Evolutionary conservation across 2,329 filamentous ascomycete species (phyloP).

Genomic region (Pestalotiopsis sp.): DNA sequence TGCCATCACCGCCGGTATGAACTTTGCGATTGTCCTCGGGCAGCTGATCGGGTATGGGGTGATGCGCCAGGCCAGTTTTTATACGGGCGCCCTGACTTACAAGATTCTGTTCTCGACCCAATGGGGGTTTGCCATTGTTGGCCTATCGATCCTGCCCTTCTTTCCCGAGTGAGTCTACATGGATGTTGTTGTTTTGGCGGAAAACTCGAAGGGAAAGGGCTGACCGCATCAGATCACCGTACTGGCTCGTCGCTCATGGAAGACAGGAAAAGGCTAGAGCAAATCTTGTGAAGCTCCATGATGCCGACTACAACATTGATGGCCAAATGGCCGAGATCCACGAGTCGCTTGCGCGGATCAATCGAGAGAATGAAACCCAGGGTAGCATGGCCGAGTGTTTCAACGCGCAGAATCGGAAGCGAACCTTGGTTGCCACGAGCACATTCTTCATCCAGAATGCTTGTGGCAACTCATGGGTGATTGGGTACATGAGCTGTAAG

Average conservation of each 20-base stretch:
- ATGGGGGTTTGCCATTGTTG: conserved; percentile 31
- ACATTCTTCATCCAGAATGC: conserved; percentile 32
- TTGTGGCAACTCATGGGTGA: conserved; percentile 31
- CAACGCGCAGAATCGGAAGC: conserved; percentile 18
- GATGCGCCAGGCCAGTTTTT: conserved; percentile 25
- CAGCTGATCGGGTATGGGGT: conserved; percentile 23
- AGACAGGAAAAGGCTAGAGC: conserved; percentile 26
- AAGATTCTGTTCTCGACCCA: conserved; percentile 31
- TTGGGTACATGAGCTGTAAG: conserved; percentile 24
- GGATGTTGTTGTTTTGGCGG: background rate
- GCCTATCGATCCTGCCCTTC: conserved; percentile 27
- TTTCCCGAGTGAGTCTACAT: conserved; percentile 1
- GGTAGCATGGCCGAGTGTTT: conserved; percentile 22
- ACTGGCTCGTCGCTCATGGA: conserved; percentile 31
- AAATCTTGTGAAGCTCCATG: conserved; percentile 29
- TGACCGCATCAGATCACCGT: conserved; percentile 20
- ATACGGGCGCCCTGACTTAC: conserved; percentile 23
- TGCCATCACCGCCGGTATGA: conserved; percentile 22
- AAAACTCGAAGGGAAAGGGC: conserved; percentile 21
- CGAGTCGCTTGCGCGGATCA: conserved; percentile 23
- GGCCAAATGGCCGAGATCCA: conserved; percentile 32
- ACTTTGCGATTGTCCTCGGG: conserved; percentile 25
- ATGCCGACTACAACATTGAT: conserved; percentile 27
- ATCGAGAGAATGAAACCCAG: conserved; percentile 23
- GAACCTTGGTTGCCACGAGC: conserved; percentile 27